Evolutionary conservation across 2,329 filamentous ascomycete species (phyloP), one percentile per base, ranked within the genome.

Genomic region (Trichophyton mentagrophytes): DNA sequence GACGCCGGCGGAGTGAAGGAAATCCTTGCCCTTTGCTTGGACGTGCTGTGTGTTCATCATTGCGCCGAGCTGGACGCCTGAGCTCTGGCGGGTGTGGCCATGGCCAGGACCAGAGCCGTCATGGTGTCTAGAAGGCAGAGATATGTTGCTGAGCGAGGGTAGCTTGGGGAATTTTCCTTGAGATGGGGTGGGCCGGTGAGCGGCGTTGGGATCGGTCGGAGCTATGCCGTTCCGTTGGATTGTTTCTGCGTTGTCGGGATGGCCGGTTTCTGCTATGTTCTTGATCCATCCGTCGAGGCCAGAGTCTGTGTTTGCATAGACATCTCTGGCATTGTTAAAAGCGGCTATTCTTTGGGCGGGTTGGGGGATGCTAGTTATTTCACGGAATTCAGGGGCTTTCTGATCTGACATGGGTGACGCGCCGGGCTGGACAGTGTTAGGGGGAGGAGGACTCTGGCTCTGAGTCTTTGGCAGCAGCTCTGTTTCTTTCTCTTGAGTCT

Each of bases 21-120:
- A 77, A 68, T 95, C 90, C 76, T 96, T 96, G 71, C 91, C 86
- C 77, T 91, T 92, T 44, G 85, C 82, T 67, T 89, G 87, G 71
- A 91, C 83, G 69, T 87, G 84, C 65, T 82, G 78, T 63, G 81
- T 75, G 57, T 82, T 82, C 61, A 76, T 74, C 63, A 73, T 73
- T 25, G 69, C 69, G 53, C 72, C 70, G 27, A 75, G 67, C 22
- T 70, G 70, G 36, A 66, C 70, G 20, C 63, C 66, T n/a, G 75
- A 76, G 2, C 71, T 65, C n/a, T 72, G 70, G 62, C 72, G 62
- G 1, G 65, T 66, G 63, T 74, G 71, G 30, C 69, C 69, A 38
- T 68, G 66, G 27, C 72, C 68, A 11, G 69, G 67, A 15, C 73
- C 71, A 42, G 69, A 65, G 9, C 66, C 66, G 22, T 74, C 71